Percentiles rank a stretch among this genome's conserved stretches.
Conservation (phyloP, 257 asterid species). For the Penstemon eatonii region DNA sequence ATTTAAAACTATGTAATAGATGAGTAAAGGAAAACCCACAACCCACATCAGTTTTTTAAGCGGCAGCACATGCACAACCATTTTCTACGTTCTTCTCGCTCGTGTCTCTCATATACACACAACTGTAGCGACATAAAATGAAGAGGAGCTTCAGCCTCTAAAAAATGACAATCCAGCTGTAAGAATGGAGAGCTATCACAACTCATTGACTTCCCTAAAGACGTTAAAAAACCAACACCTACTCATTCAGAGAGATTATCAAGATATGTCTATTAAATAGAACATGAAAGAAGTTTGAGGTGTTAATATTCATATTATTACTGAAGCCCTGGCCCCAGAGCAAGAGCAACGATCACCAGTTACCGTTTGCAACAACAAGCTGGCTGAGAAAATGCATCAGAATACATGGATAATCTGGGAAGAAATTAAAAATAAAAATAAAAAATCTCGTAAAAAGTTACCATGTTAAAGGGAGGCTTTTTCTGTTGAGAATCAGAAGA, state of each 20-base stretch:
- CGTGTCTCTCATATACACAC: background rate
- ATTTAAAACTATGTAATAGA: too few relatives aligned
- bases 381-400: background rate
- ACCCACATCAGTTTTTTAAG: background rate
- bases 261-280: background rate
- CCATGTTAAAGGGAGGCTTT: constrained; percentile 57
- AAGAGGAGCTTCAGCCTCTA: background rate
- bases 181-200: background rate
- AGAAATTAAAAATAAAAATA: background rate
- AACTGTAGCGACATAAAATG: background rate
- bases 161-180: background rate
- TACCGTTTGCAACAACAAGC: background rate
- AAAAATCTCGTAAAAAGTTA: constrained; percentile 27
- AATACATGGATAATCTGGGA: constrained; percentile 9
- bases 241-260: background rate
- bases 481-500: constrained; percentile 76
- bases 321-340: background rate
- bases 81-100: background rate
- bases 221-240: background rate
- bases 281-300: background rate
- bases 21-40: background rate
- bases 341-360: constrained; percentile 1
- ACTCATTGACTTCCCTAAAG: background rate
- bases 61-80: background rate
- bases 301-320: background rate